Evolutionary conservation across 768 basidiomycete species (phyloP), one percentile per base, ranked within the genome.

Genomic region (Thelephora ganbajun): DNA sequence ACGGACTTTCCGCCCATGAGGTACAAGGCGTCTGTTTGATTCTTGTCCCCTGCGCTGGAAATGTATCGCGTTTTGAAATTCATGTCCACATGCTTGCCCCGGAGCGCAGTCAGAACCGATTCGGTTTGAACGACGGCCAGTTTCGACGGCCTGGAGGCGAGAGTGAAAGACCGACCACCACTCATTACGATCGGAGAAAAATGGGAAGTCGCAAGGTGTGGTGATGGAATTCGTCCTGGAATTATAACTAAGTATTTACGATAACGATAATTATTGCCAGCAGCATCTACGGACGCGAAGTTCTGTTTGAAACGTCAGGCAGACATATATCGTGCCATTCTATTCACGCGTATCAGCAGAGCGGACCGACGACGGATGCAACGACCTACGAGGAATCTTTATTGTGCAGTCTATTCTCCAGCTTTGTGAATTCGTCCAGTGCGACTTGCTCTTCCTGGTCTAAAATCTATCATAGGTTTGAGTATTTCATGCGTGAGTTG

Each of bases 71-170:
- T 71, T 23, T 67, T 64, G 62, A 80, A 77, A 6, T 60, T 49
- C 35, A 67, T 55, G 11, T 59, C 57, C 9, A 85, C 79, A 60
- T 79, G 78, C 3, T 70, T 63, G 19, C 68, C 61, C 37, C 74
- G 65, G 47, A 97, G 74, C 2, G 73, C 67, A 44, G 73, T 75
- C 47, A 80, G 68, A 37, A 92, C 90, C 47, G 77, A 74, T 58
- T 88, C 78, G 14, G 93, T 90, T 63, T 98, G 94, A 55, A 89
- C 73, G 63, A 87, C 79, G 4, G 94, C 93, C 9, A 98, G 79
- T 57, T 89, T 77, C 2, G 89, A 92, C 36, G 77, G 77, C 35
- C 94, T 75, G 9, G 93, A 93, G 39, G 91, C 94, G 37, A 97
- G 69, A 11, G 74, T 73, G 56, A 88, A 80, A 0, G 70, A 74